Percentiles rank a stretch among this genome's conserved stretches.
Conservation (phyloP, 1,284 basidiomycete species). For the Marasmius tenuissimus region DNA sequence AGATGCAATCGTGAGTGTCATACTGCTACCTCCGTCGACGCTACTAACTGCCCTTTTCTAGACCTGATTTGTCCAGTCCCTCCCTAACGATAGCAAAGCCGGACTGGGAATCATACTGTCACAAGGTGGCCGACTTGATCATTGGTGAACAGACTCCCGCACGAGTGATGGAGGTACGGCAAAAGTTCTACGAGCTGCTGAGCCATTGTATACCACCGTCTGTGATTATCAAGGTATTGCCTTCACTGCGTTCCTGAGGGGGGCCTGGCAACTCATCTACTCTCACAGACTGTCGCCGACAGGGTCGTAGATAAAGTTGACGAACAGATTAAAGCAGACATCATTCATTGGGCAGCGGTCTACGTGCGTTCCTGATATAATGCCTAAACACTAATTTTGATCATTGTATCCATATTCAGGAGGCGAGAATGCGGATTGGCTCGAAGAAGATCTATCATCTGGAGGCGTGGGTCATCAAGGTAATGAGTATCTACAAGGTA, state of each 20-base stretch:
- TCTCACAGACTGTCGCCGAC: conserved; percentile 79
- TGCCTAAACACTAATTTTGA: background rate
- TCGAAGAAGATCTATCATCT: conserved; percentile 96
- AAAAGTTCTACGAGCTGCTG: conserved; percentile 93
- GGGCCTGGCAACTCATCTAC: background rate
- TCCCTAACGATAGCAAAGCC: conserved; percentile 84
- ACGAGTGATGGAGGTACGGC: conserved; percentile 87
- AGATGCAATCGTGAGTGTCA: conserved; percentile 82
- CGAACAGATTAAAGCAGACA: conserved; percentile 84
- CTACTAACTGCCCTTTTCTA: conserved; percentile 20
- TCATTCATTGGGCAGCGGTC: conserved; percentile 96
- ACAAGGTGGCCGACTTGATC: conserved; percentile 92
- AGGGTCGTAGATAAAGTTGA: conserved; percentile 86
- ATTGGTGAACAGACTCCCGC: conserved; percentile 92
- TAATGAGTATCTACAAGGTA: conserved; percentile 76
- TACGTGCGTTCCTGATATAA: conserved; percentile 61
- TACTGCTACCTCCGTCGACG: background rate
- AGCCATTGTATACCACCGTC: conserved; percentile 98
- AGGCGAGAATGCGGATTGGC: conserved; percentile 86
- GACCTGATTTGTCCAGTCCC: conserved; percentile 74
- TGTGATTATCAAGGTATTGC: conserved; percentile 79
- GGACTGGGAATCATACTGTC: conserved; percentile 98
- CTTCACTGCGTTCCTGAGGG: background rate
- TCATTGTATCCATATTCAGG: conserved; percentile 45
- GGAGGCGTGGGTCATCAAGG: conserved; percentile 89